Percentiles rank a stretch among this genome's conserved stretches.
phyloP scores from a whole-genome alignment of 495 filamentous ascomycete species.

The Xylaria nigripes region DNA sequence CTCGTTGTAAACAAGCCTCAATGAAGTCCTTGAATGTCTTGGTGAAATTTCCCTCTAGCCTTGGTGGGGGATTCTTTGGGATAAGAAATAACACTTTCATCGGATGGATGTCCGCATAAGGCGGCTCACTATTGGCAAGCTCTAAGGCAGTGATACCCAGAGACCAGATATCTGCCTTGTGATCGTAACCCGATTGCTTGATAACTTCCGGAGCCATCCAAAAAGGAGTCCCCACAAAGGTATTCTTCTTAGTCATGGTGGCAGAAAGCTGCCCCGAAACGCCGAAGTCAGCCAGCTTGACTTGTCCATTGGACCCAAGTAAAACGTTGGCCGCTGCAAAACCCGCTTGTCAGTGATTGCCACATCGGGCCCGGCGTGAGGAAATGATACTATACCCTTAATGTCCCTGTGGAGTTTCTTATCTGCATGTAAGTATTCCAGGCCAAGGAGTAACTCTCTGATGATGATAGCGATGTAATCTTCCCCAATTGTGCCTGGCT shows the following conservation, averaged over 20 bases:
- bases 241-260: slow-evolving; percentile 99
- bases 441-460: slow-evolving; percentile 75
- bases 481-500: slow-evolving; percentile 84
- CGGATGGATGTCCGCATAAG: slow-evolving; percentile 93
- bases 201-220: slow-evolving; percentile 99
- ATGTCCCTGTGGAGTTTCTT: slow-evolving; percentile 96
- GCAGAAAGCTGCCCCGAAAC: slow-evolving; percentile 95
- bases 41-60: slow-evolving; percentile 76
- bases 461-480: slow-evolving; percentile 93
- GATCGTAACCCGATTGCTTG: slow-evolving; percentile 95
- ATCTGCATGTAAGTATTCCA: slow-evolving; percentile 90
- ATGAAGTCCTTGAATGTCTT: slow-evolving; percentile 93
- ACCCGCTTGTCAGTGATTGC: slow-evolving; percentile 15
- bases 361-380: neutral
- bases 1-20: slow-evolving; percentile 74
- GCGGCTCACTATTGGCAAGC: slow-evolving; percentile 85
- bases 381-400: slow-evolving; percentile 56
- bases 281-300: slow-evolving; percentile 96
- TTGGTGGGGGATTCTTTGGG: slow-evolving; percentile 85
- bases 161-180: slow-evolving; percentile 99
- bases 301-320: slow-evolving; percentile 79
- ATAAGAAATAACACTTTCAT: slow-evolving; percentile 99
- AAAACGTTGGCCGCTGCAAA: slow-evolving; percentile 77
- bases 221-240: slow-evolving; percentile 95
- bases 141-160: slow-evolving; percentile 96